Evolutionary conservation across 495 filamentous ascomycete genomes (phyloP).

Genomic region (Penicillium bialowiezense): DNA sequence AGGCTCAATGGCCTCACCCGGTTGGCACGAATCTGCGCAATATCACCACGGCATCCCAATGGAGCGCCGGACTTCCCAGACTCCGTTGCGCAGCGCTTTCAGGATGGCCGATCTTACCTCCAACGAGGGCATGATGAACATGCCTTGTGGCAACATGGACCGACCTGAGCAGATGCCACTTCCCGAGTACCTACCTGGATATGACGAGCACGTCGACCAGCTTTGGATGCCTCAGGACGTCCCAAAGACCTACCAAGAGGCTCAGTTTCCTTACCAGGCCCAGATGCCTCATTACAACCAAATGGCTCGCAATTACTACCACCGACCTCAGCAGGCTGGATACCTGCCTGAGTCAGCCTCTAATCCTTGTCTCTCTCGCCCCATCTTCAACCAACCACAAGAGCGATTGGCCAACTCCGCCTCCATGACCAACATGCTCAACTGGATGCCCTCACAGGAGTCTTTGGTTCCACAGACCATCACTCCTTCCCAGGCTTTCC

Average conservation of each 20-base stretch:
- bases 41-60: constrained; percentile 31
- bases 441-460: constrained; percentile 39
- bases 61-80: constrained; percentile 35
- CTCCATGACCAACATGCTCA: constrained; percentile 44
- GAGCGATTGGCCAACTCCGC: constrained; percentile 40
- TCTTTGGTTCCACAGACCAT: constrained; percentile 42
- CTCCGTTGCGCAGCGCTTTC: constrained; percentile 40
- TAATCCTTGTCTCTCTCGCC: constrained; percentile 43
- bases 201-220: constrained; percentile 45
- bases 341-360: constrained; percentile 43
- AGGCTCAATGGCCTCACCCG: constrained; percentile 38
- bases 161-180: constrained; percentile 39
- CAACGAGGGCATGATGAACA: constrained; percentile 33
- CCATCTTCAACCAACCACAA: constrained; percentile 39
- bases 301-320: constrained; percentile 38
- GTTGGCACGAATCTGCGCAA: constrained; percentile 38
- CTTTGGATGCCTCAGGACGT: constrained; percentile 42
- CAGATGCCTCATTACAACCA: constrained; percentile 37
- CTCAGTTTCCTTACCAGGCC: constrained; percentile 34
- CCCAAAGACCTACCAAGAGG: constrained; percentile 38
- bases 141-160: constrained; percentile 36
- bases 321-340: constrained; percentile 30
- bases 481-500: constrained; percentile 34
- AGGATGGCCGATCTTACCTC: constrained; percentile 36
- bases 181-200: constrained; percentile 39